Base-by-base conservation (phyloP, 768 basidiomycete genomes). In the Rhizopogon sp. region DNA sequence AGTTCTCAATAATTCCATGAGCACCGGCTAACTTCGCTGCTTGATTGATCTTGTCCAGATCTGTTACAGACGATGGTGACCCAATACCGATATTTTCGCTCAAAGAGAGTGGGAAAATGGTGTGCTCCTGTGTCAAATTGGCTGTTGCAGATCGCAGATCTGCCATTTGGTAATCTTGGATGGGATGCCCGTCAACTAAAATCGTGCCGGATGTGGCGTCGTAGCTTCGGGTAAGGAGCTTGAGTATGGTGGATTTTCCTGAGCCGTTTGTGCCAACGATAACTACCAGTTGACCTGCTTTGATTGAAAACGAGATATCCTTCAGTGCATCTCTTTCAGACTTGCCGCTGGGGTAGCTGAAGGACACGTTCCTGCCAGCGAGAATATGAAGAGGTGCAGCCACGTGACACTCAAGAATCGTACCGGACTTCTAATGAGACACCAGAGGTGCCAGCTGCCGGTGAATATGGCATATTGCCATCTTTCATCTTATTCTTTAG, bases 301-400 rank as follows among this genome's bases (percentile, higher is more conserved):
- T 54, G 28, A 73, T 66, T 10, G 60, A 60, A 46, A 73, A 70
- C 4, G 65, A 65, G 3, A 70, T 61, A n/a, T 59, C 20, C 46
- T 59, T 50, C 55, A 72, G 56, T 22, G 66, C 70, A 0, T 56
- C 31, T 10, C 52, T 60, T 22, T 62, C 56, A 14, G 64, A 56
- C 16, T 61, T 58, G 50, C 67, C 69, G 20, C 72, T 76, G 0
- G 82, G 81, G 58, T 86, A 86, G 9, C 69, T 63, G 55, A 85
- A 85, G 0, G 69, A 68, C 0, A 85, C 74, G 49, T 82, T 62
- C 17, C 84, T 85, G 37, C 20, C 31, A 25, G 17, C 50, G 22
- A 25, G 7, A 42, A 52, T 22, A 43, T 29, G 31, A 39, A 16
- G 39, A 41, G 13, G 9, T 10, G 6, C 25, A 25, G 14, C 7